phyloP scores from a whole-genome alignment of 2,329 filamentous ascomycete species.

The Ustulina deusta region DNA sequence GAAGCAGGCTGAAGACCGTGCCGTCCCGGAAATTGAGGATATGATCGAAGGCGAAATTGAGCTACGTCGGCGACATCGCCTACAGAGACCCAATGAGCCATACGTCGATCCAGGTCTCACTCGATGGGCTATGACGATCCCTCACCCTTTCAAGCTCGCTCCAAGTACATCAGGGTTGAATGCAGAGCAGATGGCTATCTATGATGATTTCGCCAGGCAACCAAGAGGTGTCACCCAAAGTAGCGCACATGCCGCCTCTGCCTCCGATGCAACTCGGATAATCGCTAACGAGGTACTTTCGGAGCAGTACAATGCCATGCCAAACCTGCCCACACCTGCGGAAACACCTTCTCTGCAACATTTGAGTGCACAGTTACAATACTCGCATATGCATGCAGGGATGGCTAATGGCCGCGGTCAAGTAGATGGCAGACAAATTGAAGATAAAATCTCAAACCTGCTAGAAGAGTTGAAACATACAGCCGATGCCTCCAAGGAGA shows the following conservation, averaged over 20 bases:
- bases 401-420: slow-evolving; percentile 66
- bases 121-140: slow-evolving; percentile 93
- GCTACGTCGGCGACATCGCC: slow-evolving; percentile 78
- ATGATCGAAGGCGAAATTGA: slow-evolving; percentile 87
- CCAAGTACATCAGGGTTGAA: slow-evolving; percentile 79
- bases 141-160: slow-evolving; percentile 89
- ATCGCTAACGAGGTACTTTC: slow-evolving; percentile 73
- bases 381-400: slow-evolving; percentile 64
- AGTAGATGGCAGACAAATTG: slow-evolving; percentile 64
- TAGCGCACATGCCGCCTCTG: slow-evolving; percentile 67
- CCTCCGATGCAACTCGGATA: slow-evolving; percentile 71
- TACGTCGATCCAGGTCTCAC: slow-evolving; percentile 86
- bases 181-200: slow-evolving; percentile 92
- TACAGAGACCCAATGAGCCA: slow-evolving; percentile 81
- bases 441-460: slow-evolving; percentile 69
- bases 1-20: slow-evolving; percentile 93
- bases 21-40: slow-evolving; percentile 93
- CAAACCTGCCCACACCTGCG: slow-evolving; percentile 68
- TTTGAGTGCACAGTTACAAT: slow-evolving; percentile 65
- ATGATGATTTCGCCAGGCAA: slow-evolving; percentile 94
- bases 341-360: slow-evolving; percentile 70
- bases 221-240: slow-evolving; percentile 72
- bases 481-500: slow-evolving; percentile 64
- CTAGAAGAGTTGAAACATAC: slow-evolving; percentile 68
- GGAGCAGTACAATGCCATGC: slow-evolving; percentile 70